Base-by-base conservation (phyloP, 257 asterid genomes). In the Plantago major region DNA sequence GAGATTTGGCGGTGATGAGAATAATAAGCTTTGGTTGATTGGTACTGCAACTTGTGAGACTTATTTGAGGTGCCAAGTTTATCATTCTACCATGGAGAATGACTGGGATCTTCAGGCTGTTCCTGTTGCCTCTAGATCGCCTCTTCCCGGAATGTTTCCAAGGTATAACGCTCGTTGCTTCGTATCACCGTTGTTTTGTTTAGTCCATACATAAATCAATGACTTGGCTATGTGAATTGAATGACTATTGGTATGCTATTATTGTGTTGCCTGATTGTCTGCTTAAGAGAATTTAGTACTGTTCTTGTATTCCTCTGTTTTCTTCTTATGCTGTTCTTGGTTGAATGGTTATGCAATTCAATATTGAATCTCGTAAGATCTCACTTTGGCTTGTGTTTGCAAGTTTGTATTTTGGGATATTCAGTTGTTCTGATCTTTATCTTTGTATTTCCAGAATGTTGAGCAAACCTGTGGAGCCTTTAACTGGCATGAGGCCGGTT, bases 101-200 rank as follows among this genome's bases (percentile, higher is more conserved):
- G 97, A 92, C 69, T 92, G 97, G 99, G 96, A 92, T 82, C 83
- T 92, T 59, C 97, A 92, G 72, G 97, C 95, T 52, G 81, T 93
- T 61, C 92, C 97, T 22, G 79, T 93, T 57, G 79, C 99, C 58
- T 71, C 96, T 7, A 82, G 90, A 73, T 78, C 88, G 62, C 94
- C 99, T 22, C 77, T 78, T 42, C 86, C 90, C 5, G 92, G 82
- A 30, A 71, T 78, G 78, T 83, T 85, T 64, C 89, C 95, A 3
- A 86, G 96, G 99, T 92, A 81, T 62, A 55, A 37, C 48, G 40
- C 40, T 7, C 3, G 40, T 18, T 64, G 46, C 7, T 62, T 68
- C 22, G 30, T 60, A 33, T 53, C 0, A 14, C 19, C 22, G 4
- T 58, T 44, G 42, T 43, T 40, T 5, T 3, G 51, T 17, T 11